Evolutionary conservation across 768 basidiomycete species (phyloP).

Genomic region (Naganishia antarctica): DNA sequence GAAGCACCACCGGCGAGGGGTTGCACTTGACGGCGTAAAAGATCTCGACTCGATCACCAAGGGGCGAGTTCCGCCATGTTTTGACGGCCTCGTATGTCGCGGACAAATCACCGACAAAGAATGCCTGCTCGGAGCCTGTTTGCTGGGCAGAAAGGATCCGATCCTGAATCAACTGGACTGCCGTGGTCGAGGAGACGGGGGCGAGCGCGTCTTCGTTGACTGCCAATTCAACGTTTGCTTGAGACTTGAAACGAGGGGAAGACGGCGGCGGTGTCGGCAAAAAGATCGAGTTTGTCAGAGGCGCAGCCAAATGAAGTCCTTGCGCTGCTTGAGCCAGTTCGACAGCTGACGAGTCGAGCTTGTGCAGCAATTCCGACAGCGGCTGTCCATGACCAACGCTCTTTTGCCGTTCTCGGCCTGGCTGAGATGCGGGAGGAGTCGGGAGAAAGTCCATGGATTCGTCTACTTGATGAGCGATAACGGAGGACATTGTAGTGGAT

Average conservation of each 20-base stretch:
- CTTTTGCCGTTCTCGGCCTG: conserved; percentile 14
- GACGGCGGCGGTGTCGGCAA: conserved; percentile 23
- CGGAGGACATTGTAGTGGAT: conserved; percentile 5
- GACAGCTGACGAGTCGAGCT: conserved; percentile 17
- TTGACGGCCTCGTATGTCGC: conserved; percentile 78
- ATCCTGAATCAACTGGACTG: conserved; percentile 37
- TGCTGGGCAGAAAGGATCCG: conserved; percentile 34
- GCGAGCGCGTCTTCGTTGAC: conserved; percentile 32
- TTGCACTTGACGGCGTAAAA: conserved; percentile 99
- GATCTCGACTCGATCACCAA: conserved; percentile 79
- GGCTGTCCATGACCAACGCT: conserved; percentile 20
- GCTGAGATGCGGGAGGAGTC: conserved; percentile 16
- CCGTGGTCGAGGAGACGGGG: conserved; percentile 32
- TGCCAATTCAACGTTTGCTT: background rate
- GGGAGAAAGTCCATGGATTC: conserved; percentile 5
- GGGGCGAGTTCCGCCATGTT: conserved; percentile 65
- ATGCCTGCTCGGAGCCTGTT: conserved; percentile 79
- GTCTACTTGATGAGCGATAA: background rate
- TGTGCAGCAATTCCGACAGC: conserved; percentile 20
- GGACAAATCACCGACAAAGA: conserved; percentile 91
- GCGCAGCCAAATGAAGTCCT: background rate
- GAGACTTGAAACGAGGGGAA: conserved; percentile 20
- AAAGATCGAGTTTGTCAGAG: conserved; percentile 15
- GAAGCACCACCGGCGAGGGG: conserved; percentile 89
- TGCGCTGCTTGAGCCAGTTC: background rate